Evolutionary conservation across 768 basidiomycete species (phyloP).

Genomic region (Auriscalpium microsporum): DNA sequence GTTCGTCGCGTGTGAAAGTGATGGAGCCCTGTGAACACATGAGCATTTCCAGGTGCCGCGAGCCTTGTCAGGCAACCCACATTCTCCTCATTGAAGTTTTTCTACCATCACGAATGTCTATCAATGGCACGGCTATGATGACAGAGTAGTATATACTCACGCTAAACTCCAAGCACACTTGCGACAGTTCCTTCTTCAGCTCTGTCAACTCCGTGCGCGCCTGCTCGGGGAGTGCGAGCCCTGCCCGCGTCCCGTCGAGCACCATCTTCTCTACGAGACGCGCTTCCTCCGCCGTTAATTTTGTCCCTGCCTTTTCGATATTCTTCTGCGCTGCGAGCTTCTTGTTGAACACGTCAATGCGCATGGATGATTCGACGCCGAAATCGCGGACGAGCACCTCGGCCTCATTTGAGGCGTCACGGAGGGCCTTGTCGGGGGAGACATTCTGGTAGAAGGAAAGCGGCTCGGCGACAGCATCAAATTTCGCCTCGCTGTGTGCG

Average conservation of each 20-base stretch:
- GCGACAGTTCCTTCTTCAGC: conserved; percentile 71
- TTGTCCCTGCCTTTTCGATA: conserved; percentile 48
- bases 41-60: not conserved
- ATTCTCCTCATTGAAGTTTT: conserved; percentile 88
- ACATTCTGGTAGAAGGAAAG: conserved; percentile 80
- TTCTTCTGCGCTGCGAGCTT: conserved; percentile 65
- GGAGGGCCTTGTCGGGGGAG: conserved; percentile 59
- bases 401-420: conserved; percentile 71
- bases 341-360: conserved; percentile 69
- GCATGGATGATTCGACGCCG: conserved; percentile 70
- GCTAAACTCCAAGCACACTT: conserved; percentile 70
- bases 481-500: conserved; percentile 48
- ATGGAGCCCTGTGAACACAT: conserved; percentile 39
- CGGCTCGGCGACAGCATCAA: conserved; percentile 46
- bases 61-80: conserved; percentile 27
- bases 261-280: conserved; percentile 79
- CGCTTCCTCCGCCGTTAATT: conserved; percentile 56
- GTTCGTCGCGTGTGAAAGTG: conserved; percentile 60
- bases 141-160: conserved; percentile 31
- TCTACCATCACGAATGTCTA: conserved; percentile 29
- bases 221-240: conserved; percentile 61
- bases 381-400: conserved; percentile 67
- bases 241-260: conserved; percentile 72
- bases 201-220: conserved; percentile 47
- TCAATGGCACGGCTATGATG: not conserved